These are phyloP conservation scores for Tylopilus rubrobrunneus DNA, from an alignment of 768 basidiomycete species.

Conservation along the genomic window DNA sequence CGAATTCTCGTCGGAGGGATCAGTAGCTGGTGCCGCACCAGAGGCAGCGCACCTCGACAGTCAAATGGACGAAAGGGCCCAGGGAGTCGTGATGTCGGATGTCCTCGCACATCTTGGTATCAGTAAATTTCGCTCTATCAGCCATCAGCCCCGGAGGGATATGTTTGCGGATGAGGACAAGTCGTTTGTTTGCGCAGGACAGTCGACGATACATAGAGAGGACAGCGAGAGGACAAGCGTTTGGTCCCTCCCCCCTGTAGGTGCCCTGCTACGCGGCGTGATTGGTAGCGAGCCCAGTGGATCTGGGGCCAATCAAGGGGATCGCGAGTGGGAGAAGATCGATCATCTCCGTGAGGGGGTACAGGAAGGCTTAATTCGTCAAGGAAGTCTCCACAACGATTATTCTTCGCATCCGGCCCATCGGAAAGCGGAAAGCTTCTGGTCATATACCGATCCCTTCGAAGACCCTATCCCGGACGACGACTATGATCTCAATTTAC, in stretches of 20 bases:
- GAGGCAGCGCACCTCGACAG: not conserved
- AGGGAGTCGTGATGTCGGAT: slow-evolving; percentile 7
- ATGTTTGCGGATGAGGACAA: slow-evolving; percentile 79
- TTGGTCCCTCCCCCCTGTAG: slow-evolving; percentile 50
- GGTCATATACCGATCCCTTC: slow-evolving; percentile 47
- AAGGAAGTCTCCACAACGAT: slow-evolving; percentile 9
- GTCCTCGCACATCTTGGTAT: slow-evolving; percentile 25
- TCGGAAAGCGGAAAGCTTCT: slow-evolving; percentile 16
- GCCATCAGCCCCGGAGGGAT: slow-evolving; percentile 45
- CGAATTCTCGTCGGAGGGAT: slow-evolving; percentile 12
- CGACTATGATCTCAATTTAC: slow-evolving; percentile 13
- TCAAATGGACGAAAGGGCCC: slow-evolving; percentile 1
- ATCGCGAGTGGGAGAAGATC: slow-evolving; percentile 20
- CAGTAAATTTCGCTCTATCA: slow-evolving; percentile 6
- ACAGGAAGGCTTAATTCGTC: slow-evolving; percentile 22
- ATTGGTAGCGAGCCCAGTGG: slow-evolving; percentile 28
- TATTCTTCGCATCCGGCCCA: slow-evolving; percentile 6
- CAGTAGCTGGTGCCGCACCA: slow-evolving; percentile 5
- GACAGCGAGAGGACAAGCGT: slow-evolving; percentile 41
- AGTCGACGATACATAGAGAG: slow-evolving; percentile 31
- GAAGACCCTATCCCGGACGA: slow-evolving; percentile 26
- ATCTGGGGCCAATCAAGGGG: slow-evolving; percentile 15
- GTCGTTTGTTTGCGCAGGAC: slow-evolving; percentile 36
- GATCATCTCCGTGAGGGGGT: slow-evolving; percentile 8
- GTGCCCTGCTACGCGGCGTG: slow-evolving; percentile 26